These are phyloP conservation scores for Penicillium flavigenum DNA, from an alignment of 495 filamentous ascomycete species.

Conservation along the genomic window DNA sequence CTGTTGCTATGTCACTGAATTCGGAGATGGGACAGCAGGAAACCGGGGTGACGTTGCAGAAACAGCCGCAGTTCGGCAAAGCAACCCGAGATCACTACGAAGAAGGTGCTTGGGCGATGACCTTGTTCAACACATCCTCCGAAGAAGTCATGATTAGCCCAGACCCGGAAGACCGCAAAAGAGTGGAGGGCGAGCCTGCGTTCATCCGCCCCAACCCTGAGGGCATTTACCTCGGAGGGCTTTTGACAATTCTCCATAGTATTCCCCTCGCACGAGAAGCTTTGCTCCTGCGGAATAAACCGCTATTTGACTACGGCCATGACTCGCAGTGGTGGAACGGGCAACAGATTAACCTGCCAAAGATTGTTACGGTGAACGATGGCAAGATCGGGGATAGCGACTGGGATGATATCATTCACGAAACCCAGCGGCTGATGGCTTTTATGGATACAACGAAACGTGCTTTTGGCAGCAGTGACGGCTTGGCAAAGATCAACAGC, in stretches of 20 bases:
- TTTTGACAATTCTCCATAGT: constrained; percentile 77
- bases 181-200: constrained; percentile 57
- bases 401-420: constrained; percentile 50
- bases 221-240: constrained; percentile 59
- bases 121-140: constrained; percentile 51
- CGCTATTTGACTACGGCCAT: constrained; percentile 62
- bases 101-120: constrained; percentile 73
- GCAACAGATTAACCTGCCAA: constrained; percentile 56
- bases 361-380: constrained; percentile 54
- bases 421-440: constrained; percentile 75
- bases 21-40: constrained; percentile 54
- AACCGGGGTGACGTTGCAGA: constrained; percentile 51
- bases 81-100: constrained; percentile 74
- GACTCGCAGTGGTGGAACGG: constrained; percentile 87
- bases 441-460: constrained; percentile 78
- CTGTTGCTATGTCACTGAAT: constrained; percentile 54
- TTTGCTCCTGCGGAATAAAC: constrained; percentile 55
- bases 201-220: constrained; percentile 69
- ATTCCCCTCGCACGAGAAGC: constrained; percentile 80
- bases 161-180: constrained; percentile 59
- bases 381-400: constrained; percentile 36
- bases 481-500: constrained; percentile 46
- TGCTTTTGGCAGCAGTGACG: constrained; percentile 76
- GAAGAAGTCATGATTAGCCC: constrained; percentile 63
- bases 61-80: constrained; percentile 61